phyloP scores from a whole-genome alignment of 352 stramenopile genomes.

The Globisporangium rhizosaccharum region DNA sequence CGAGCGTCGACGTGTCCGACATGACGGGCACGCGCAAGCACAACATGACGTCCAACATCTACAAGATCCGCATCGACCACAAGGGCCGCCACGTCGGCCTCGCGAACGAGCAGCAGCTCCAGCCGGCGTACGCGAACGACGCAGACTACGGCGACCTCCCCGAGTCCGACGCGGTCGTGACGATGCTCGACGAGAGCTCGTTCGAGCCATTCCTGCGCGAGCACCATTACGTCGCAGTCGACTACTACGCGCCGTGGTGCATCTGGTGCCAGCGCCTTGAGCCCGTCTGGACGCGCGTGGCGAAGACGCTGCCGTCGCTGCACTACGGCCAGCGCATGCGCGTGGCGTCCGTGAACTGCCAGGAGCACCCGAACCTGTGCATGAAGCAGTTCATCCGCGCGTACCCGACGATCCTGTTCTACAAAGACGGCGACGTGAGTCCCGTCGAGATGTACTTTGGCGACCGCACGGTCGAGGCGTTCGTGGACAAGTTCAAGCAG shows the following conservation, averaged over 20 bases:
- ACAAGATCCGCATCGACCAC: conserved; percentile 91
- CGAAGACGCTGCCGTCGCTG: conserved; percentile 84
- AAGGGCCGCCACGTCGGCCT: conserved; percentile 81
- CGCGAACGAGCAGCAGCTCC: conserved; percentile 85
- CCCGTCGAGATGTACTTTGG: conserved; percentile 94
- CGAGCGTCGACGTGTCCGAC: conserved; percentile 95
- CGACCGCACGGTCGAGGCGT: conserved; percentile 89
- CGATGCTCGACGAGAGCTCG: conserved; percentile 67
- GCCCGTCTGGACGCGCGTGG: conserved; percentile 94
- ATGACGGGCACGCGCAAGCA: conserved; percentile 95
- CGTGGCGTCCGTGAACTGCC: conserved; percentile 91
- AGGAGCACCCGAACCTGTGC: conserved; percentile 90
- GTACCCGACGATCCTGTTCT: conserved; percentile 96
- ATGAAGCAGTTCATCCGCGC: conserved; percentile 94
- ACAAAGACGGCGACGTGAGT: conserved; percentile 89
- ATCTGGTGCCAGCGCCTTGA: conserved; percentile 96
- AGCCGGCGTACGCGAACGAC: conserved; percentile 67
- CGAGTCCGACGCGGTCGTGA: conserved; percentile 71
- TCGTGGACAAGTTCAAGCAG: conserved; percentile 90
- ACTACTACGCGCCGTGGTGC: conserved; percentile 96
- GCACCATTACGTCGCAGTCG: conserved; percentile 95
- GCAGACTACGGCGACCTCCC: conserved; percentile 64
- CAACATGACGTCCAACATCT: conserved; percentile 98
- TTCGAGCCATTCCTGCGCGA: conserved; percentile 91
- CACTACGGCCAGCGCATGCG: conserved; percentile 80